Evolutionary conservation across 2,329 filamentous ascomycete species (phyloP), one percentile per base, ranked within the genome.

Genomic region (Sphaerostilbella broomeana): DNA sequence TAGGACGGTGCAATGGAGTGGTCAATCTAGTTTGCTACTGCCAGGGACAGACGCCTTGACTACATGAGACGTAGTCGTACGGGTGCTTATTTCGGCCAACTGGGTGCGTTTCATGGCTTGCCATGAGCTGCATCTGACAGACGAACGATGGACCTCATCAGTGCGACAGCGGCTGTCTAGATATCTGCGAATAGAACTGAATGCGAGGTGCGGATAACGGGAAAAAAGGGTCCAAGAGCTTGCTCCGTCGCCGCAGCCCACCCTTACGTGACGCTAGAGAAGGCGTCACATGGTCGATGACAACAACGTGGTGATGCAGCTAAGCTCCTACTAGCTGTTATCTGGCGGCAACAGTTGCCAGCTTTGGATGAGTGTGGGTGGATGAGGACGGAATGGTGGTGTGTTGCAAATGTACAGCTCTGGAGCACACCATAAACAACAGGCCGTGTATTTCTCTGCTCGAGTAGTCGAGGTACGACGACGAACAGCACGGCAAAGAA

Each of bases 261-360:
- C 31, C 25, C 19, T 22, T 10, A 25, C 15, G 19, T 15, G 24
- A 30, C 46, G 38, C 44, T 44, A 47, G 35, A 30, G 35, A 38
- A 29, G 27, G 28, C 35, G 40, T 43, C 40, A 37, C 45, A 45
- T 48, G 40, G 42, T 17, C 37, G 26, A 16, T 42, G 43, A 29
- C 34, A 28, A 38, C 44, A 38, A 42, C 37, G 45, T 41, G 35
- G 35, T 44, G 41, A 38, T 44, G 42, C 38, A 41, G 41, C 41
- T 42, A 37, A 41, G 26, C 37, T 43, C 19, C 33, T 36, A 24
- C 34, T 44, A 33, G 34, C 32, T 31, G 32, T 29, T 34, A 33
- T 26, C 32, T 38, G 35, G 21, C 30, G 27, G 25, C 21, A 24
- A 35, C 18, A 21, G 15, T 13, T 30, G 28, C 31, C 28, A 19